phyloP scores from a whole-genome alignment of 257 asterid species.

The Craterostigma plantagineum region DNA sequence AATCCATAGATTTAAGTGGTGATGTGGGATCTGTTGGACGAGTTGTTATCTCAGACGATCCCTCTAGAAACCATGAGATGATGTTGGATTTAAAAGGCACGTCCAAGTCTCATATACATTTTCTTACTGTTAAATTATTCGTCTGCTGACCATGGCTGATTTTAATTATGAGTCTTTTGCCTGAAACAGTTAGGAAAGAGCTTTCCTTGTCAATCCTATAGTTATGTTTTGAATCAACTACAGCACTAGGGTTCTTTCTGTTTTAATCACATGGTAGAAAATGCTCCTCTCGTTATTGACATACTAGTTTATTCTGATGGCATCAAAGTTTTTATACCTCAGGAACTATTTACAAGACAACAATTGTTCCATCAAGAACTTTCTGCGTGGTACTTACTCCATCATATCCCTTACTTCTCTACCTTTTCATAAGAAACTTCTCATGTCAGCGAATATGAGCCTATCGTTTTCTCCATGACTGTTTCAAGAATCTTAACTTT shows the following conservation, averaged over 20 bases:
- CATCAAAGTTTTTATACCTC: slow-evolving; percentile 10
- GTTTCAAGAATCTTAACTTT: slow-evolving; percentile 4
- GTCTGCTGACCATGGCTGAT: no score
- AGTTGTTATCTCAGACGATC: slow-evolving; percentile 43
- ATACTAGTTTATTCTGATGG: no score
- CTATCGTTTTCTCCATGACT: no score
- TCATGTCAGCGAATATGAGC: no score
- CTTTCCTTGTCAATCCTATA: background rate
- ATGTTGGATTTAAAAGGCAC: slow-evolving; percentile 80
- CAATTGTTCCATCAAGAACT: slow-evolving; percentile 72
- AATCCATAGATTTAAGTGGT: slow-evolving; percentile 86
- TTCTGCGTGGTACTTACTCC: slow-evolving; percentile 72
- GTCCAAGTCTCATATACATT: slow-evolving; percentile 5
- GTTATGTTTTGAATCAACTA: no score
- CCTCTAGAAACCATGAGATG: slow-evolving; percentile 51
- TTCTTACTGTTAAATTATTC: background rate
- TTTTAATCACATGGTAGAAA: no score
- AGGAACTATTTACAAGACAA: slow-evolving; percentile 76
- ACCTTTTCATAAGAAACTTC: slow-evolving; percentile 3
- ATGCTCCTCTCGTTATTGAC: no score
- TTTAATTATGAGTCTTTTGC: slow-evolving; percentile 2
- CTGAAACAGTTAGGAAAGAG: background rate
- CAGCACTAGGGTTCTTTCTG: no score
- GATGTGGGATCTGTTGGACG: slow-evolving; percentile 87
- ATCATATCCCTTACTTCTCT: slow-evolving; percentile 4